A percentile compares a stretch with the other conserved stretches of the same genome.
Evolutionary conservation across 345 rosid species (phyloP).

Genomic region (Populus euphratica): DNA sequence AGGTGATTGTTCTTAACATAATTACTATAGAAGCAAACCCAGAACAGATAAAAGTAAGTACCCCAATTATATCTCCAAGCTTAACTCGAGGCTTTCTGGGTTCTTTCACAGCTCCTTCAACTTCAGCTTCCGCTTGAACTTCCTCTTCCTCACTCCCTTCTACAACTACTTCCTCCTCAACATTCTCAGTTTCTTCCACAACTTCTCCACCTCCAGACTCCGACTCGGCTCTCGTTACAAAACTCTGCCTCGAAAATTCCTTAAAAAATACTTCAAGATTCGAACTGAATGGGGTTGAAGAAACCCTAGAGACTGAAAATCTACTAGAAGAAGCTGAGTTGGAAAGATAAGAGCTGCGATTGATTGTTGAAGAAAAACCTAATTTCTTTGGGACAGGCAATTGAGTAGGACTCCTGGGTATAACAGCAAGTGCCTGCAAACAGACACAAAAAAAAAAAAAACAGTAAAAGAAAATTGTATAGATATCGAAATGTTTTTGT

Average conservation of each 20-base stretch:
- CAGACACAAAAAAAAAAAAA: neutral
- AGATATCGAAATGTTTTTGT: neutral
- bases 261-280: conserved; percentile 26
- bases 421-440: conserved; percentile 48
- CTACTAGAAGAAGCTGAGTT: conserved; percentile 12
- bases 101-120: conserved; percentile 31
- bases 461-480: neutral
- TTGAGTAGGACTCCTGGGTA: conserved; percentile 42
- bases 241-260: conserved; percentile 33
- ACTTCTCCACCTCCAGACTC: conserved; percentile 36
- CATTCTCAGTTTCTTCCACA: conserved; percentile 32
- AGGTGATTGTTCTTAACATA: neutral
- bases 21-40: neutral
- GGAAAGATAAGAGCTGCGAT: conserved; percentile 24
- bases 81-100: conserved; percentile 49
- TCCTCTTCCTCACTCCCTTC: conserved; percentile 25
- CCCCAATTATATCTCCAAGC: conserved; percentile 80
- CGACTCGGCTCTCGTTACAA: conserved; percentile 56
- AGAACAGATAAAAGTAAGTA: conserved; percentile 16
- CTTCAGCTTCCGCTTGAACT: conserved; percentile 23
- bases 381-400: conserved; percentile 31
- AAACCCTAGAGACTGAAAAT: conserved; percentile 31
- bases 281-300: conserved; percentile 26
- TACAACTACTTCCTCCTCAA: conserved; percentile 27
- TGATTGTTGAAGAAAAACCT: conserved; percentile 39